Base-by-base conservation (phyloP, 1,284 basidiomycete species). In the Cystobasidiaceae sp. region DNA sequence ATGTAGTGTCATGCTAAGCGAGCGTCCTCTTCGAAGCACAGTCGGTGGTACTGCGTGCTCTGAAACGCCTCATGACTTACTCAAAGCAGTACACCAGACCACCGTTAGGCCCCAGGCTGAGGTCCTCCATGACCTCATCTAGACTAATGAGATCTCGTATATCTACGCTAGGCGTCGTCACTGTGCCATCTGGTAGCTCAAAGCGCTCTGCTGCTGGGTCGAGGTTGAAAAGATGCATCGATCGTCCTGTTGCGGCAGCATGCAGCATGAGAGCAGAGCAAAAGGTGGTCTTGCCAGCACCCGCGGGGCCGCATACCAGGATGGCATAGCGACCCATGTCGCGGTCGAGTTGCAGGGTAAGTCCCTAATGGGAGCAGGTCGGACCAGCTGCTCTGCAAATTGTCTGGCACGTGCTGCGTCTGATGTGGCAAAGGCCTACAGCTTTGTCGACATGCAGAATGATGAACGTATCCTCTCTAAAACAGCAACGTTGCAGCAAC, bases 71-170 rank as follows among this genome's bases (percentile, higher is more conserved):
- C n/a, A n/a, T n/a, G 76, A 86, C 89, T 86, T 82, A 97, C 93
- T 99, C 96, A 78, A 99, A 98, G 79, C 96, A 98, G 77, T 97
- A 97, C 67, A 99, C 86, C 58, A 99, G 81, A 0, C 93, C 96
- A 4, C 96, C 96, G 73, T 99, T 99, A 0, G 96, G 96, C 0
- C 96, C 96, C 76, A 96, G 90, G 45, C 87, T 87, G 71, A 97
- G 83, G 79, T 98, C 96, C 50, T 82, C 83, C 96, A 98, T 98
- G 54, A 96, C 93, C 79, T 99, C 96, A 69, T 96, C 86, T 50
- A 99, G 80, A 60, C 87, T 89, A 73, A 99, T 86, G 58, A 99
- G 81, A 74, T 98, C 91, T 59, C 88, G 85, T 76, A 99, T 97
- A 78, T 99, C 94, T 71, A 99, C 89, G 19, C 84, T 84, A 1